Evolutionary conservation across 2,329 filamentous ascomycete genomes (phyloP).

Genomic region (Ophiocordyceps robertsii): DNA sequence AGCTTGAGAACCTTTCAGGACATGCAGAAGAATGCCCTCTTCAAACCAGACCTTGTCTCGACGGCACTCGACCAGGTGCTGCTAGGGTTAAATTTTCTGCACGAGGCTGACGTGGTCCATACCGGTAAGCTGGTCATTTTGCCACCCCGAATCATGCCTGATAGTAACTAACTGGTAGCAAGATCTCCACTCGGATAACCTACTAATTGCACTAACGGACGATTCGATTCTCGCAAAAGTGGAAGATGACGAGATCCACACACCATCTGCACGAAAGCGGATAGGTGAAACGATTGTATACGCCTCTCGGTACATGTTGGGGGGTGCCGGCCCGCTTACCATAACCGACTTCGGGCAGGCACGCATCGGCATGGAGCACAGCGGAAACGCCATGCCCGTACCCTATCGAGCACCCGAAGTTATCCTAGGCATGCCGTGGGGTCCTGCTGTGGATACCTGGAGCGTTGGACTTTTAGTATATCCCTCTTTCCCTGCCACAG

Average conservation of each 20-base stretch:
- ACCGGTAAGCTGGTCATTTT: constrained; percentile 9
- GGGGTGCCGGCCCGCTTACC: constrained; percentile 15
- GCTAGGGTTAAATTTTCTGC: constrained; percentile 11
- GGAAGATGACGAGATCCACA: constrained; percentile 16
- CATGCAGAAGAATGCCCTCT: constrained; percentile 10
- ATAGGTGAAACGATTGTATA: constrained; percentile 14
- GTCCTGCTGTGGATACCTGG: constrained; percentile 20
- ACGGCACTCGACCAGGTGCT: constrained; percentile 10
- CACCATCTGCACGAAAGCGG: constrained; percentile 17
- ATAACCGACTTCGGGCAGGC: constrained; percentile 23
- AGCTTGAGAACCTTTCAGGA: constrained; percentile 20
- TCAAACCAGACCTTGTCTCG: constrained; percentile 13
- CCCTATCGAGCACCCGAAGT: constrained; percentile 22
- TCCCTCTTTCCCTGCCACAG: background rate
- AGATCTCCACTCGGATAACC: constrained; percentile 23
- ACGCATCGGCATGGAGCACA: constrained; percentile 12
- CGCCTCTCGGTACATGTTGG: constrained; percentile 17
- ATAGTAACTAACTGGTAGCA: background rate
- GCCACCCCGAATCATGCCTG: too few species aligned
- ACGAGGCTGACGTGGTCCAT: constrained; percentile 12
- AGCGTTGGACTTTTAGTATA: constrained; percentile 19
- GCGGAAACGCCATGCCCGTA: constrained; percentile 13
- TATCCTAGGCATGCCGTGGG: constrained; percentile 21
- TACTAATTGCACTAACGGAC: constrained; percentile 19
- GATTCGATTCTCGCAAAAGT: constrained; percentile 14